Evolutionary conservation across 2,329 filamentous ascomycete species (phyloP).

Genomic region (Exophiala spinifera): DNA sequence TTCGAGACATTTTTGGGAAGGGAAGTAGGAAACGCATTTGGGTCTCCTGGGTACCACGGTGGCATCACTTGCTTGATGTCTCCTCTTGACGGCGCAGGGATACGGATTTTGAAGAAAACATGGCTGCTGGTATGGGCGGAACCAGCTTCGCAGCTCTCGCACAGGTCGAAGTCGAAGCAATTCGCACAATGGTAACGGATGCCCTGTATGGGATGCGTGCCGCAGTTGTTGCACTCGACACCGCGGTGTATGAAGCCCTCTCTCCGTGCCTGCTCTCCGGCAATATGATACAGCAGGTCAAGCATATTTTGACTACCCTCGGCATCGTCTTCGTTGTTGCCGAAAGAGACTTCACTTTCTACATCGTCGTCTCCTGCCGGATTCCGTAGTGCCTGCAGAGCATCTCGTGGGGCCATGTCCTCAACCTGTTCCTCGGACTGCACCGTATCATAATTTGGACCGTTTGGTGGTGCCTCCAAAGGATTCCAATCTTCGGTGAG

Average conservation of each 20-base stretch:
- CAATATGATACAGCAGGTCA: conserved; percentile 83
- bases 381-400: conserved; percentile 28
- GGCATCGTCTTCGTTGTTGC: conserved; percentile 36
- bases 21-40: conserved; percentile 64
- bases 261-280: conserved; percentile 82
- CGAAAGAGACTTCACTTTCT: conserved; percentile 43
- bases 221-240: conserved; percentile 87
- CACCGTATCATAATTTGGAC: not conserved
- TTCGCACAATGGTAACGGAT: conserved; percentile 93
- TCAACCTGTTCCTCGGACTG: conserved; percentile 15
- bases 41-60: conserved; percentile 85
- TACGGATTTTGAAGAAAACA: conserved; percentile 91
- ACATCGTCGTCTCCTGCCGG: conserved; percentile 43
- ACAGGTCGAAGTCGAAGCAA: conserved; percentile 93
- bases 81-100: conserved; percentile 65
- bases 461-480: not conserved
- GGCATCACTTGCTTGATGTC: conserved; percentile 78
- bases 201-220: conserved; percentile 82
- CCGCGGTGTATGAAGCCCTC: conserved; percentile 91
- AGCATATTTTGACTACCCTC: conserved; percentile 73
- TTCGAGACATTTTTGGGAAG: conserved; percentile 67
- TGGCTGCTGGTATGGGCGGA: conserved; percentile 81
- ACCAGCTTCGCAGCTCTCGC: conserved; percentile 78
- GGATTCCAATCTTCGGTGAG: conserved; percentile 13
- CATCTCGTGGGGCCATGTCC: conserved; percentile 16